A percentile compares a stretch with the other conserved stretches of the same genome.
phyloP scores from a whole-genome alignment of 495 filamentous ascomycete species.

The Penicillium turbatum region DNA sequence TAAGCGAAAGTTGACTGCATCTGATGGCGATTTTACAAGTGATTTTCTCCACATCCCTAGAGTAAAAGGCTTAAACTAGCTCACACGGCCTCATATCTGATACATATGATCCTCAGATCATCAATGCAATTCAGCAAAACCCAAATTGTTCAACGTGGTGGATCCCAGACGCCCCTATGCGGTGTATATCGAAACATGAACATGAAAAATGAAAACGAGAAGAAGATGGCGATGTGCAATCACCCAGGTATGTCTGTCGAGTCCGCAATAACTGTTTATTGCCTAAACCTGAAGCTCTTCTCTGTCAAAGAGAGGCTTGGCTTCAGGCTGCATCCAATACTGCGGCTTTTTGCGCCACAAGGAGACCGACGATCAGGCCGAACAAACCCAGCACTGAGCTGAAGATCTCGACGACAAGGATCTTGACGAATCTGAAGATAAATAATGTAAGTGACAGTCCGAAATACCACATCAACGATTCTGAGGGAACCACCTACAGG shows the following conservation, averaged over 20 bases:
- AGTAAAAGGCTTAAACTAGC: constrained; percentile 3
- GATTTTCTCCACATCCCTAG: background rate
- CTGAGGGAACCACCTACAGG: constrained; percentile 55
- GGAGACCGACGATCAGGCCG: constrained; percentile 88
- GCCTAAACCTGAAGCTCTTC: constrained; percentile 2
- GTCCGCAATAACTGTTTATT: constrained; percentile 13
- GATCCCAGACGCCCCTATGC: constrained; percentile 44
- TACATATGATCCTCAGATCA: constrained; percentile 27
- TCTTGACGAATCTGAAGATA: constrained; percentile 82
- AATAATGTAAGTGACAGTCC: constrained; percentile 17
- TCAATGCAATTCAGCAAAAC: constrained; percentile 29
- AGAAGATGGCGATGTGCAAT: constrained; percentile 3
- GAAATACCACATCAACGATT: constrained; percentile 6
- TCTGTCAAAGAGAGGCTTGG: background rate
- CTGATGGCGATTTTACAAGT: constrained; percentile 1
- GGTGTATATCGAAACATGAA: constrained; percentile 36
- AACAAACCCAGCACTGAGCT: constrained; percentile 98
- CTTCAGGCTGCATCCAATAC: constrained; percentile 58
- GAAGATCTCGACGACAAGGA: constrained; percentile 99
- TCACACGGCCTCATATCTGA: background rate
- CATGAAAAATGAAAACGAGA: constrained; percentile 21
- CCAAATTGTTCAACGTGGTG: constrained; percentile 30
- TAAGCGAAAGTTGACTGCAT: background rate
- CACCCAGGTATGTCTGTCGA: background rate
- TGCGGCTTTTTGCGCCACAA: constrained; percentile 74